phyloP scores from a whole-genome alignment of 148 eudicot genomes.

The Drosera capensis region DNA sequence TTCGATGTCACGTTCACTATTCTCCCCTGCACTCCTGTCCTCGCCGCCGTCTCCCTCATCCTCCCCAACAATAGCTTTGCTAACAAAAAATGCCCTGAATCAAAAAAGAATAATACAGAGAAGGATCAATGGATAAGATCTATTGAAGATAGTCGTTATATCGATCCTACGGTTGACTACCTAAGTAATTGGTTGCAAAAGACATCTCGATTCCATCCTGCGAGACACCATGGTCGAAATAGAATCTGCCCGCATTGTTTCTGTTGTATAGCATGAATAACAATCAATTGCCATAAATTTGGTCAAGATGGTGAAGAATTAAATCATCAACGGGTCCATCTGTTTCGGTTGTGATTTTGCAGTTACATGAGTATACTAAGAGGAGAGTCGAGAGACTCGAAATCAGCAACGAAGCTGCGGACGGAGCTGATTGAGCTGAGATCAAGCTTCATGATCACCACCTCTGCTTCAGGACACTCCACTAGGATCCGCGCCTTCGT shows the following conservation, averaged over 20 bases:
- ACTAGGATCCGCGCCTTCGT: conserved; percentile 39
- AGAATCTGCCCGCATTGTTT: conserved; percentile 91
- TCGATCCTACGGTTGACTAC: conserved; percentile 12
- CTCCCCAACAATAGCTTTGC: conserved; percentile 55
- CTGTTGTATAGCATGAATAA: conserved; percentile 13
- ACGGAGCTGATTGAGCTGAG: conserved; percentile 77
- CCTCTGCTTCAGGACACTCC: conserved; percentile 47
- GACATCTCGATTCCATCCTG: conserved; percentile 89
- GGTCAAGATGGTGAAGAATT: neutral
- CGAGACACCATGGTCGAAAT: conserved; percentile 54
- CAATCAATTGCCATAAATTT: neutral
- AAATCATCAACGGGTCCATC: neutral
- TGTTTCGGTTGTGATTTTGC: neutral
- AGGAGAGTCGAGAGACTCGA: conserved; percentile 56
- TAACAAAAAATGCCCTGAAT: conserved; percentile 13
- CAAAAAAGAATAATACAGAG: neutral
- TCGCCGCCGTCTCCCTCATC: conserved; percentile 58
- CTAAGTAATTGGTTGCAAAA: conserved; percentile 87
- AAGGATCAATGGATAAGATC: neutral
- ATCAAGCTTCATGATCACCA: conserved; percentile 65
- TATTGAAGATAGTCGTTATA: neutral
- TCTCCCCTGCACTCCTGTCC: conserved; percentile 58
- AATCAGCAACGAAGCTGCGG: conserved; percentile 36
- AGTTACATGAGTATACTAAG: conserved; percentile 83
- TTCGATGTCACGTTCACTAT: conserved; percentile 76